These are phyloP conservation scores for Chytridium lagenaria DNA, from an alignment of 371 early-diverging fungal species.

Conservation along the genomic window DNA sequence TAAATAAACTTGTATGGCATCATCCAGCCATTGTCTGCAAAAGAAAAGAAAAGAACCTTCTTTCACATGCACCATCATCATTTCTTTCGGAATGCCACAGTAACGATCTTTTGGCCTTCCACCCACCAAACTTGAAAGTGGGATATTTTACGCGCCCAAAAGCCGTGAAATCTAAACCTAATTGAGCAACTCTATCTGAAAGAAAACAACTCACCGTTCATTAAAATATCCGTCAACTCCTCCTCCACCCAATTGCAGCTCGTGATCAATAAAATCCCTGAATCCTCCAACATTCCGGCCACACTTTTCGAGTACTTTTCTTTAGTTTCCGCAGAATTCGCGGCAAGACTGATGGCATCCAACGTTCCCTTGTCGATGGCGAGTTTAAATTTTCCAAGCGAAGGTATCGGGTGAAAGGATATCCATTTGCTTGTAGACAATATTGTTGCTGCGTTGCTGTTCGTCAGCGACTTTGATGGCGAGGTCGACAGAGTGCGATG, in stretches of 20 bases:
- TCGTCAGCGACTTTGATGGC: conserved; percentile 66
- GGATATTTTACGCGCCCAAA: conserved; percentile 79
- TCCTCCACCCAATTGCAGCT: conserved; percentile 93
- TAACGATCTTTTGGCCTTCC: conserved; percentile 82
- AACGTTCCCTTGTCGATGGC: conserved; percentile 92
- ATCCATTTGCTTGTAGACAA: conserved; percentile 49
- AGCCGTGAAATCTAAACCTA: conserved; percentile 41
- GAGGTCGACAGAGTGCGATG: conserved; percentile 72
- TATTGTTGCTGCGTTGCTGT: conserved; percentile 12
- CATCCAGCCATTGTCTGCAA: no score
- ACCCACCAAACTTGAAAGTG: conserved; percentile 86
- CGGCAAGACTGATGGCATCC: conserved; percentile 83
- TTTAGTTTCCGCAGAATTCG: conserved; percentile 3
- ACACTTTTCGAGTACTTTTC: conserved; percentile 45
- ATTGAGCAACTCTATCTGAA: not conserved
- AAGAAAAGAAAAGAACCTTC: no score
- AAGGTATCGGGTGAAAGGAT: conserved; percentile 52
- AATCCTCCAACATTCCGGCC: conserved; percentile 46
- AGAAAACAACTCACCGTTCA: conserved; percentile 51
- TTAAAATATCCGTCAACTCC: conserved; percentile 75
- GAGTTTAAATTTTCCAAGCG: conserved; percentile 57
- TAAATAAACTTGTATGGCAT: no score
- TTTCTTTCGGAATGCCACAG: conserved; percentile 75
- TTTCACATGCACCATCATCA: no score
- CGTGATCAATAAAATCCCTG: conserved; percentile 81